phyloP scores from a whole-genome alignment of 306 rosid genomes.

The Arachis hypogaea region DNA sequence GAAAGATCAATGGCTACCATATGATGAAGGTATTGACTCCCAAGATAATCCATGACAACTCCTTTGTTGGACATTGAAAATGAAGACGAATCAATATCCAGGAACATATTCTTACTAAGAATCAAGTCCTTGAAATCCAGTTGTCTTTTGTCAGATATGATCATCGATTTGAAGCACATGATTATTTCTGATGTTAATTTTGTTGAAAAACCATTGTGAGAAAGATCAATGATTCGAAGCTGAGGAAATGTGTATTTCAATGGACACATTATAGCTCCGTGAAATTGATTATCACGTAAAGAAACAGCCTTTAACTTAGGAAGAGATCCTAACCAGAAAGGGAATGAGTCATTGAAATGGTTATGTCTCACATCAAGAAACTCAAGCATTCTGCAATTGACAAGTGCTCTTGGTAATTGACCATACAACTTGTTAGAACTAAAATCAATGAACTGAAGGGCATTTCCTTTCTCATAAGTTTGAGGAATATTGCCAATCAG shows the following conservation, averaged over 20 bases:
- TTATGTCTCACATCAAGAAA: constrained; percentile 32
- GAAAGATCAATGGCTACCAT: constrained; percentile 34
- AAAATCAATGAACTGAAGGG: not conserved
- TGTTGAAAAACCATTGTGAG: constrained; percentile 10
- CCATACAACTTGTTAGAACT: constrained; percentile 45
- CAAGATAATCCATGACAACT: not conserved
- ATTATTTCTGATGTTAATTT: not conserved
- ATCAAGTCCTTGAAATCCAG: not conserved
- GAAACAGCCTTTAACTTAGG: constrained; percentile 35
- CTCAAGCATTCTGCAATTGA: constrained; percentile 27
- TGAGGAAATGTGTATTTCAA: not conserved
- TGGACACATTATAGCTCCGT: constrained; percentile 21
- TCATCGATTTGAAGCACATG: not conserved
- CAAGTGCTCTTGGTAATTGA: constrained; percentile 44
- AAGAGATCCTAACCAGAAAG: constrained; percentile 51
- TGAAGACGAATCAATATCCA: not conserved
- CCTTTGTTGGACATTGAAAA: constrained; percentile 19
- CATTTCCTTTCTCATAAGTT: not conserved
- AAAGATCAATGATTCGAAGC: constrained; percentile 37
- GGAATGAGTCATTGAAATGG: constrained; percentile 43
- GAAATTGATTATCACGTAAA: not conserved
- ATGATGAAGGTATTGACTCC: not conserved
- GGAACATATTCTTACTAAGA: no score
- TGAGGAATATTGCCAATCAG: constrained; percentile 29
- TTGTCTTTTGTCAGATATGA: not conserved